phyloP scores from a whole-genome alignment of 176 grass and related monocot genomes.

The Cocos nucifera region DNA sequence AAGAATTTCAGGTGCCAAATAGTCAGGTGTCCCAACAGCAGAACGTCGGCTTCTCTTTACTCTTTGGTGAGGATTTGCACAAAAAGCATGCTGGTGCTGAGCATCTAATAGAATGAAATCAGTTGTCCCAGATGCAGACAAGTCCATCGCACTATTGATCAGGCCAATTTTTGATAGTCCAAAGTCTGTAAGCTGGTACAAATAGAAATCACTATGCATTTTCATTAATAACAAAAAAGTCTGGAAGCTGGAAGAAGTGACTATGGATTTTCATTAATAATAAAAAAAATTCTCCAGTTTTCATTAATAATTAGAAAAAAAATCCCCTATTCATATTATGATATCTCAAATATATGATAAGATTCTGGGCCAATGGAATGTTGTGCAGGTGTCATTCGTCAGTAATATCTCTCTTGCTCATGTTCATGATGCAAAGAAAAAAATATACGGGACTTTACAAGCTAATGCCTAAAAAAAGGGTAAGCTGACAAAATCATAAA shows the following conservation, averaged over 20 bases:
- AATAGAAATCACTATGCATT: background rate
- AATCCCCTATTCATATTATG: too few species aligned
- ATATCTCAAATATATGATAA: too few species aligned
- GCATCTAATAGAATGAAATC: background rate
- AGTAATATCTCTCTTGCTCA: too few species aligned
- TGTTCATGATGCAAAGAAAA: too few species aligned
- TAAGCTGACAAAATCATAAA: background rate
- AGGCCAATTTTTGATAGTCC: slow-evolving; percentile 38
- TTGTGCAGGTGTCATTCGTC: too few species aligned
- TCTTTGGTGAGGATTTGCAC: background rate
- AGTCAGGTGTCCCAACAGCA: slow-evolving; percentile 36
- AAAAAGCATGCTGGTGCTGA: background rate
- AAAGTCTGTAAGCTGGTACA: slow-evolving; percentile 39
- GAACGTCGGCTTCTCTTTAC: slow-evolving; percentile 14
- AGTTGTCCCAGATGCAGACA: slow-evolving; percentile 8
- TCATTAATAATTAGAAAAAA: too few species aligned
- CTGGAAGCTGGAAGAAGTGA: slow-evolving; percentile 26
- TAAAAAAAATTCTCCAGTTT: too few species aligned
- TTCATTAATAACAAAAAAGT: slow-evolving; percentile 11
- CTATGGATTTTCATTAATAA: too few species aligned
- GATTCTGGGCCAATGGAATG: too few species aligned
- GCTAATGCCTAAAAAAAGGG: too few species aligned
- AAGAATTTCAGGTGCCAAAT: slow-evolving; percentile 46
- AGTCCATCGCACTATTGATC: slow-evolving; percentile 27
- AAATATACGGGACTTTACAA: too few species aligned